Conservation (phyloP, 2,329 filamentous ascomycete species). For the Venturia pyrina region DNA sequence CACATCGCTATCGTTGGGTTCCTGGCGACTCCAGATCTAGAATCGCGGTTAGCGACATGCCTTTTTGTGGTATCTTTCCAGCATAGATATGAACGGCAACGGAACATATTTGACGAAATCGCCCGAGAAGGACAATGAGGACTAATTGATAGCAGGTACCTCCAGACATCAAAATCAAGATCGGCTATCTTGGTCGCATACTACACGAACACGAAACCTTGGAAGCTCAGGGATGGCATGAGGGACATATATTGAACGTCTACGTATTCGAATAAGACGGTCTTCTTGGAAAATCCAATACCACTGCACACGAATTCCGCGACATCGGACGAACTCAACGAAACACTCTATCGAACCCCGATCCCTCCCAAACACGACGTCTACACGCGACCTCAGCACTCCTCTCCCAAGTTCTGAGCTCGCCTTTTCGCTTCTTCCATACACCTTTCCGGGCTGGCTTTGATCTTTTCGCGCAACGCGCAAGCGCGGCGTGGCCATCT, state of each 20-base stretch:
- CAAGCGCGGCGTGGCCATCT: neutral
- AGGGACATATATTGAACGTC: slow-evolving; percentile 67
- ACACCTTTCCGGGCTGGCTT: neutral
- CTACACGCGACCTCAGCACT: neutral
- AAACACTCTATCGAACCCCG: neutral
- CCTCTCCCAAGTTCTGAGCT: neutral
- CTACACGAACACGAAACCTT: slow-evolving; percentile 60
- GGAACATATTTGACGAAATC: neutral
- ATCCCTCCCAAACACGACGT: neutral
- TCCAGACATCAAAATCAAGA: slow-evolving; percentile 49
- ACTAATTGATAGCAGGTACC: slow-evolving; percentile 40
- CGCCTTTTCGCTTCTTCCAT: neutral
- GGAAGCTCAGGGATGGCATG: slow-evolving; percentile 62
- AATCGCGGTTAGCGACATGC: no score
- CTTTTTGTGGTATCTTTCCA: no score
- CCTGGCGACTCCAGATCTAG: neutral
- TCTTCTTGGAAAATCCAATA: neutral
- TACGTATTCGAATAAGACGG: slow-evolving; percentile 42
- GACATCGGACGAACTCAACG: neutral
- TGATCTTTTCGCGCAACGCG: neutral
- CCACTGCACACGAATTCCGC: neutral
- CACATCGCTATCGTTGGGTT: neutral
- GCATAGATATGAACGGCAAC: no score
- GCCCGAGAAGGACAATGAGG: no score
- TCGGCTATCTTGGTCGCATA: slow-evolving; percentile 74